Evolutionary conservation across 2,329 filamentous ascomycete species (phyloP), one percentile per base, ranked within the genome.

Genomic region (Pseudogymnoascus sp.): DNA sequence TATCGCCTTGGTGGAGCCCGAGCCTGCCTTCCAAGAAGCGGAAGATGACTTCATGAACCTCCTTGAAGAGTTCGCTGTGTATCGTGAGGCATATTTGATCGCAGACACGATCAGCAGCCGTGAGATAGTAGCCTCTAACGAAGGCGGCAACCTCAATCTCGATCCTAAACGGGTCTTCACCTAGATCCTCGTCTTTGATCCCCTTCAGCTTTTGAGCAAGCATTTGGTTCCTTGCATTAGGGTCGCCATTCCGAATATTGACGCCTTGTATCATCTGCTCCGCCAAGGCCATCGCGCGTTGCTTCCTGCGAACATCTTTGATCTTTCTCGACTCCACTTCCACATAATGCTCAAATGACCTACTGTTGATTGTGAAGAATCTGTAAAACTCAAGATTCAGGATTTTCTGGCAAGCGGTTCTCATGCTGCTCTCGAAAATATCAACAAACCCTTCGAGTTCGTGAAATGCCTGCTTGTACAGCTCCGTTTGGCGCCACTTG

Each of bases 111-210:
- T 78, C 74, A 0, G 83, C 81, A 0, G 88, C 87, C 4, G 87
- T 80, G 54, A 82, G 78, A 68, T 91, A 91, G 70, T 91, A 91
- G 0, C 81, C 86, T 0, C 86, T 77, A 47, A 89, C 79, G 3
- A 84, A 83, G 0, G 84, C 78, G 0, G 88, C 81, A 0, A 88
- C 81, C 7, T 79, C 76, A 0, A 91, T 71, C 68, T 90, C 87
- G 0, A 74, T 72, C 1, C 76, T 69, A 65, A 83, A 90, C 0
- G 77, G 75, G 66, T 91, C 88, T 0, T 75, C 70, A 0, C 79
- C 79, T 9, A 90, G 74, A 25, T 78, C 61, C 0, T 70, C 57
- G 22, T 66, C 62, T 8, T 16, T 65, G 20, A 67, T 61, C 0
- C 20, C 34, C 16, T 54, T 62, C 2, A 58, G n/a, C 57, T 54